Conservation (phyloP, 768 basidiomycete species). For the Mrakia frigida region DNA sequence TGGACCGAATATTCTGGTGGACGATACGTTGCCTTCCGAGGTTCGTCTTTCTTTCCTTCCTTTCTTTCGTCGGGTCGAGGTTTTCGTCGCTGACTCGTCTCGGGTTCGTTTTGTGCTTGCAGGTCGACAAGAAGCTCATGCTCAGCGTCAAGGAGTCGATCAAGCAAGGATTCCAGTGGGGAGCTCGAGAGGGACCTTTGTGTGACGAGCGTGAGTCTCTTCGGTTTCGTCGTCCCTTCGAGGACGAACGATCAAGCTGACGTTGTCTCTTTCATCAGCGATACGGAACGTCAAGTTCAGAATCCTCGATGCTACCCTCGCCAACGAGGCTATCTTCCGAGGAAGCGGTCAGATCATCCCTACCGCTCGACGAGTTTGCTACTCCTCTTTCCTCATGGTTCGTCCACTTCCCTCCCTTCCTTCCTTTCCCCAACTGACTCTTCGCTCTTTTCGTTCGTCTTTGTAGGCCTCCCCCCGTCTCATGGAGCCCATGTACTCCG, state of each 20-base stretch:
- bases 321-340: constrained; percentile 93
- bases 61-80: neutral
- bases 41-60: constrained; percentile 45
- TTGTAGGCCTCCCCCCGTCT: constrained; percentile 81
- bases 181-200: constrained; percentile 89
- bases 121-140: constrained; percentile 91
- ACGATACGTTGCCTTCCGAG: constrained; percentile 93
- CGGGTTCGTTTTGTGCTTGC: neutral
- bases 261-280: constrained; percentile 50
- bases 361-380: constrained; percentile 96
- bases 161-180: constrained; percentile 99
- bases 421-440: neutral
- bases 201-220: constrained; percentile 90
- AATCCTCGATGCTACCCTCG: constrained; percentile 82
- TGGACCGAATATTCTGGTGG: constrained; percentile 86
- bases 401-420: constrained; percentile 40
- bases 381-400: constrained; percentile 97
- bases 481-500: constrained; percentile 97
- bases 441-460: neutral
- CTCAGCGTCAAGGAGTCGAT: constrained; percentile 87
- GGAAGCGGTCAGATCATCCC: constrained; percentile 98
- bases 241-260: neutral
- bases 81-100: neutral
- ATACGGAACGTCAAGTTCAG: constrained; percentile 99
- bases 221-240: neutral